Conservation (phyloP, 352 stramenopile genomes). For the Phytophthora sojae region DNA sequence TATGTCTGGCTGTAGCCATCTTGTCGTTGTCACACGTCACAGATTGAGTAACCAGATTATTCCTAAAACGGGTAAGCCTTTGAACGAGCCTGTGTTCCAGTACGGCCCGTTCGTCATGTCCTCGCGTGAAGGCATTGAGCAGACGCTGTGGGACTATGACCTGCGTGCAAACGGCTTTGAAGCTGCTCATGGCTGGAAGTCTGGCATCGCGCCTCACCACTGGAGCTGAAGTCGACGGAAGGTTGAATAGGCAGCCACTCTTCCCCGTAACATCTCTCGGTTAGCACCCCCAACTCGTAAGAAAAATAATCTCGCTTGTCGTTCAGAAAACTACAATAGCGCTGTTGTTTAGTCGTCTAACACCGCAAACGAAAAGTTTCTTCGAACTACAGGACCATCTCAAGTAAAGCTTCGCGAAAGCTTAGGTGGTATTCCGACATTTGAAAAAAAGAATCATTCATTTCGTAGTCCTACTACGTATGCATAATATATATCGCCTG, state of each 20-base stretch:
- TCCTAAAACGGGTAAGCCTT: slow-evolving; percentile 39
- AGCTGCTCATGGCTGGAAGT: slow-evolving; percentile 56
- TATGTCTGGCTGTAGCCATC: slow-evolving; percentile 40
- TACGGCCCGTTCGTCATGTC: slow-evolving; percentile 80
- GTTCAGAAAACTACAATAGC: too few relatives aligned
- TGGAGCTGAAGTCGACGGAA: too few relatives aligned
- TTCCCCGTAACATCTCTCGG: too few relatives aligned
- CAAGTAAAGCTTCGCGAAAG: too few relatives aligned
- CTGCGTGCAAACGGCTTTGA: slow-evolving; percentile 65
- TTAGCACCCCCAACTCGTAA: too few relatives aligned
- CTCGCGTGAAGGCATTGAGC: slow-evolving; percentile 52
- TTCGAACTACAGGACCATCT: too few relatives aligned
- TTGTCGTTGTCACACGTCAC: slow-evolving; percentile 14
- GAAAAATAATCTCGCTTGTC: too few relatives aligned
- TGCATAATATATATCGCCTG: slow-evolving; percentile 15
- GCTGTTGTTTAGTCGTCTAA: too few relatives aligned
- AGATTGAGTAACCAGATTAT: slow-evolving; percentile 3
- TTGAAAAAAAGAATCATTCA: not conserved
- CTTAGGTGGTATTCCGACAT: too few relatives aligned
- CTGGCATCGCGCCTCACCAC: not conserved
- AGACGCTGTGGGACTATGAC: slow-evolving; percentile 61
- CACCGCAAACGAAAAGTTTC: too few relatives aligned
- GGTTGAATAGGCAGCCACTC: too few relatives aligned
- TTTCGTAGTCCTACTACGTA: not conserved
- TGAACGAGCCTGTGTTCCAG: slow-evolving; percentile 64